These are phyloP conservation scores for Phytopythium helicoides DNA, from an alignment of 352 stramenopile genomes.

Conservation along the genomic window DNA sequence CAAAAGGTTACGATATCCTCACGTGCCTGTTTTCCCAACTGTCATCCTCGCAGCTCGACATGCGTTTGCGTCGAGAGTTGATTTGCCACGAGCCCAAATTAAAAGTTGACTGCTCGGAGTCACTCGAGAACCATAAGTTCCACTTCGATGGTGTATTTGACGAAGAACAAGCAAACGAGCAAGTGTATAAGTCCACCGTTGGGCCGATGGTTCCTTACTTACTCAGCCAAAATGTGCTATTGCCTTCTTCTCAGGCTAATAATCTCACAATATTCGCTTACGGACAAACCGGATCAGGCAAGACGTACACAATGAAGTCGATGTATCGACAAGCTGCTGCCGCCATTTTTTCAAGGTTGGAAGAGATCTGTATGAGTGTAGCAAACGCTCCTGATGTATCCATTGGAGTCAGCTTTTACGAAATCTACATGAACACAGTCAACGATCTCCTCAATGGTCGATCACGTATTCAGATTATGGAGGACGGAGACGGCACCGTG, in stretches of 20 bases:
- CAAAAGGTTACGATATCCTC: conserved; percentile 68
- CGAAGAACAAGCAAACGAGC: conserved; percentile 86
- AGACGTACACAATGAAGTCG: conserved; percentile 93
- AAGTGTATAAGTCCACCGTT: conserved; percentile 86
- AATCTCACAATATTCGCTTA: conserved; percentile 96
- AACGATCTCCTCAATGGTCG: conserved; percentile 93
- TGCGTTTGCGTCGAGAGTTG: conserved; percentile 34
- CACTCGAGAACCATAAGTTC: conserved; percentile 71
- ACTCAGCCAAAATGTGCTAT: conserved; percentile 17
- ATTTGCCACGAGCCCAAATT: conserved; percentile 74
- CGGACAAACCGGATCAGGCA: conserved; percentile 94
- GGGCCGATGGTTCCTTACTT: conserved; percentile 57
- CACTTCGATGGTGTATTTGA: conserved; percentile 90
- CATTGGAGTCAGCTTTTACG: conserved; percentile 93
- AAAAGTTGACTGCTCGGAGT: conserved; percentile 66
- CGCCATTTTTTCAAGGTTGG: conserved; percentile 57
- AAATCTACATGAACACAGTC: conserved; percentile 96
- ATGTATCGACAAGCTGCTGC: conserved; percentile 59
- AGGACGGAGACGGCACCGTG: conserved; percentile 91
- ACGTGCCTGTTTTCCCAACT: conserved; percentile 31
- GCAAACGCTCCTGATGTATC: conserved; percentile 28
- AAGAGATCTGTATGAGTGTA: conserved; percentile 2
- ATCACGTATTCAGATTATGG: conserved; percentile 88
- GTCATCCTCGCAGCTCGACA: conserved; percentile 5
- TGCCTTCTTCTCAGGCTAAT: conserved; percentile 20